phyloP scores from a whole-genome alignment of 2,329 filamentous ascomycete species.

The Aureobasidium sp. region DNA sequence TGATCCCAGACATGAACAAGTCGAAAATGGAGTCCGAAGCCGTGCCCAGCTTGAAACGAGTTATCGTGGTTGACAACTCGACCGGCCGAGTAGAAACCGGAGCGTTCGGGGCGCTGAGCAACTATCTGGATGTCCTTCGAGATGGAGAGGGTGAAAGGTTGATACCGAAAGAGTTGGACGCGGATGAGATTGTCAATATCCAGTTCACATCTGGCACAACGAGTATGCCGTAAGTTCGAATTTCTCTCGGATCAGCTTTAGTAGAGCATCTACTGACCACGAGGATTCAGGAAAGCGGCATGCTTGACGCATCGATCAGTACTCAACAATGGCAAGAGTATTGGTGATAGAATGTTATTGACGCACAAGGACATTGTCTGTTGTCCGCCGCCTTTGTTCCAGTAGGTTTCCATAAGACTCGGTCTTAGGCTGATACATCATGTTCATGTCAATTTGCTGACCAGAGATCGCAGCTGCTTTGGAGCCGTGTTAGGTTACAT shows the following conservation, averaged over 20 bases:
- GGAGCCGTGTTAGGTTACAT: slow-evolving; percentile 90
- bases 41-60: slow-evolving; percentile 60
- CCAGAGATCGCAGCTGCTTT: slow-evolving; percentile 56
- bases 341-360: slow-evolving; percentile 78
- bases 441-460: not conserved
- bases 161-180: slow-evolving; percentile 41
- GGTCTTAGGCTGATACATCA: not conserved
- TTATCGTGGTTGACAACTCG: slow-evolving; percentile 77
- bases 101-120: slow-evolving; percentile 35
- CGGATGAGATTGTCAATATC: slow-evolving; percentile 77
- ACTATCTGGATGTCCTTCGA: slow-evolving; percentile 39
- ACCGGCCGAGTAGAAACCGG: slow-evolving; percentile 42
- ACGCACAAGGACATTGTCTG: slow-evolving; percentile 60
- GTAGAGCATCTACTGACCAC: not conserved
- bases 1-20: slow-evolving; percentile 42
- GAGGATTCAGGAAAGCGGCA: slow-evolving; percentile 59
- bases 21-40: slow-evolving; percentile 43
- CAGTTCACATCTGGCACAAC: slow-evolving; percentile 98
- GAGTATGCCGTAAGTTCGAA: slow-evolving; percentile 44
- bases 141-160: slow-evolving; percentile 36
- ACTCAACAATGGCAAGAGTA: slow-evolving; percentile 82
- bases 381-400: slow-evolving; percentile 51
- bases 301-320: slow-evolving; percentile 80
- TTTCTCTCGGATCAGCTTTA: not conserved
- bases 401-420: slow-evolving; percentile 25